These are phyloP conservation scores for Chimonanthus praecox DNA, from an alignment of 164 flowering plant genomes.

Conservation along the genomic window DNA sequence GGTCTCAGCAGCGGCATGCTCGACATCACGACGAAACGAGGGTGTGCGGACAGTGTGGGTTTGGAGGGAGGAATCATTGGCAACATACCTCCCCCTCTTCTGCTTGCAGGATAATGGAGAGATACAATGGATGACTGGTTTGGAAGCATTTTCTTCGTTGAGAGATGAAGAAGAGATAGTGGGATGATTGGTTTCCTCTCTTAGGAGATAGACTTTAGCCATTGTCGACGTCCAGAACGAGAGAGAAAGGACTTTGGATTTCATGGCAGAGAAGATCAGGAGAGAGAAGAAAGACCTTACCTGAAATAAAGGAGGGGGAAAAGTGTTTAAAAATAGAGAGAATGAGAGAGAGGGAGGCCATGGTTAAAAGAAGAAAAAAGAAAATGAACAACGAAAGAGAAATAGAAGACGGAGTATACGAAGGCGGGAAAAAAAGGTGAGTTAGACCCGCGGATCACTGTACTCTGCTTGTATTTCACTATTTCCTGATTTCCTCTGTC, in stretches of 20 bases:
- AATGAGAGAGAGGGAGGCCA: too few relatives aligned
- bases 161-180: background rate
- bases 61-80: slow-evolving; percentile 29
- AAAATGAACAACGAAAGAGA: too few relatives aligned
- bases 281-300: too few relatives aligned
- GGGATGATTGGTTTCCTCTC: background rate
- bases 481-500: too few relatives aligned
- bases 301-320: too few relatives aligned
- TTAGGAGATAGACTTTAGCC: background rate
- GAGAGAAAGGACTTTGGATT: background rate
- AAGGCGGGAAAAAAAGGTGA: too few relatives aligned
- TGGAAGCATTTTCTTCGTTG: slow-evolving; percentile 3
- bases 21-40: slow-evolving; percentile 43
- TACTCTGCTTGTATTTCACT: too few relatives aligned
- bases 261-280: too few relatives aligned
- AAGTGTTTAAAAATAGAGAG: too few relatives aligned
- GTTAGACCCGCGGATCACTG: too few relatives aligned
- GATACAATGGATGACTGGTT: slow-evolving; percentile 2
- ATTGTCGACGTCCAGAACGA: background rate
- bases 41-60: slow-evolving; percentile 11
- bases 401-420: too few relatives aligned
- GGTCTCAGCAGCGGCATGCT: slow-evolving; percentile 60
- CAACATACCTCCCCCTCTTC: slow-evolving; percentile 39
- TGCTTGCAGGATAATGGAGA: slow-evolving; percentile 7
- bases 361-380: too few relatives aligned